A percentile compares a stretch with the other conserved stretches of the same genome.
Conservation (phyloP, 768 basidiomycete genomes). For the Kwoniella bestiolae region DNA sequence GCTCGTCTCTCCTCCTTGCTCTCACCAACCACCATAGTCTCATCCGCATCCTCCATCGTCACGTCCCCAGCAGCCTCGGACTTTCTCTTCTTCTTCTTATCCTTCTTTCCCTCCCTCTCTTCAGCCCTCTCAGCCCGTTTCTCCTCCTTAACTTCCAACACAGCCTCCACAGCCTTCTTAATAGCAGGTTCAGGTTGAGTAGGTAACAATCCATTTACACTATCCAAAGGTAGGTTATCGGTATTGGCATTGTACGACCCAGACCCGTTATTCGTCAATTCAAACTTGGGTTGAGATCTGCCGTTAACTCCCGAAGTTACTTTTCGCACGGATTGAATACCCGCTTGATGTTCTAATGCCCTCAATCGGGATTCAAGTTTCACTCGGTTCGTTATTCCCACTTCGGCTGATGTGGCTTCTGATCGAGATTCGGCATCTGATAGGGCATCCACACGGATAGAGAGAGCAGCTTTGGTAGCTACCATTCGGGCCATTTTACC, state of each 20-base stretch:
- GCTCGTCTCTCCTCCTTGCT: conserved; percentile 71
- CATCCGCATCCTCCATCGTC: conserved; percentile 58
- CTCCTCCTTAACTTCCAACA: conserved; percentile 82
- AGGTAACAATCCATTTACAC: conserved; percentile 65
- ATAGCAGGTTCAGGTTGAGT: conserved; percentile 79
- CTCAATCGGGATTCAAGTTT: conserved; percentile 94
- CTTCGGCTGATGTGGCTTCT: conserved; percentile 75
- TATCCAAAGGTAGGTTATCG: conserved; percentile 68
- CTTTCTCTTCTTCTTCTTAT: conserved; percentile 62
- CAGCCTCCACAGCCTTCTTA: conserved; percentile 73
- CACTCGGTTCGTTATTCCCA: conserved; percentile 89
- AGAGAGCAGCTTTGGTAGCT: conserved; percentile 95
- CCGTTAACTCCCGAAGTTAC: conserved; percentile 62
- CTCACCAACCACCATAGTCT: conserved; percentile 62
- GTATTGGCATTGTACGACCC: conserved; percentile 84
- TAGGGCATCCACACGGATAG: conserved; percentile 96
- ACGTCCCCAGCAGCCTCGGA: conserved; percentile 61
- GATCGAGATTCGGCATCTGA: conserved; percentile 85
- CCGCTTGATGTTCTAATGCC: conserved; percentile 80
- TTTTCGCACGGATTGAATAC: conserved; percentile 72
- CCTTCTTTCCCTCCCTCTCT: conserved; percentile 64
- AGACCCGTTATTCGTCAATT: conserved; percentile 72
- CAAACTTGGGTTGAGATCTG: conserved; percentile 74
- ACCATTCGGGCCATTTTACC: conserved; percentile 99
- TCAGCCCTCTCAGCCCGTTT: conserved; percentile 81